Evolutionary conservation across 2,329 filamentous ascomycete genomes (phyloP).

Genomic region (Trichoderma sp.): DNA sequence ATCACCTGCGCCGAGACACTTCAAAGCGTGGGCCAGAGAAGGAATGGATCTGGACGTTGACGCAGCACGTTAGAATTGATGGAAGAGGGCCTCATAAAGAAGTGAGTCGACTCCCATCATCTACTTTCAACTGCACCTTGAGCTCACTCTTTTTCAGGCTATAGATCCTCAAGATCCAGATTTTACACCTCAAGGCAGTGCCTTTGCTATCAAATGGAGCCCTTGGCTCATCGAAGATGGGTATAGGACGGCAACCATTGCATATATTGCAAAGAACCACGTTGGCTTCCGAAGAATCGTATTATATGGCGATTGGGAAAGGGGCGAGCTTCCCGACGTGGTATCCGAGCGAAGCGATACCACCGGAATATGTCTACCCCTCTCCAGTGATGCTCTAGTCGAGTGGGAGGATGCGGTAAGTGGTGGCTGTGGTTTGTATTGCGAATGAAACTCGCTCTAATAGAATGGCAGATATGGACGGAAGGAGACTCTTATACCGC

Average conservation of each 20-base stretch:
- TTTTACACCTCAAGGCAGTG: slow-evolving; percentile 50
- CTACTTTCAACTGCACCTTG: no score
- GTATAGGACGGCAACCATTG: slow-evolving; percentile 47
- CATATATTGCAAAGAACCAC: slow-evolving; percentile 54
- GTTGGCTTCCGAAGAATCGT: slow-evolving; percentile 57
- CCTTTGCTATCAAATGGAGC: slow-evolving; percentile 56
- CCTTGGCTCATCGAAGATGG: slow-evolving; percentile 49
- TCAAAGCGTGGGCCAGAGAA: slow-evolving; percentile 28
- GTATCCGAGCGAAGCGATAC: slow-evolving; percentile 45
- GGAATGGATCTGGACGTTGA: slow-evolving; percentile 51
- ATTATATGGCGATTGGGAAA: slow-evolving; percentile 41
- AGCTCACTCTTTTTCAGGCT: slow-evolving; percentile 28
- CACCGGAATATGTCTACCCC: slow-evolving; percentile 51
- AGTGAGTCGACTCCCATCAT: background rate
- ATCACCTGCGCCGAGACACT: slow-evolving; percentile 33
- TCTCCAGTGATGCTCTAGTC: slow-evolving; percentile 56
- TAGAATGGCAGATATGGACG: slow-evolving; percentile 44
- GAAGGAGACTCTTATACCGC: slow-evolving; percentile 43
- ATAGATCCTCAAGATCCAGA: slow-evolving; percentile 48
- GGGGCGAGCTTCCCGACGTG: slow-evolving; percentile 41
- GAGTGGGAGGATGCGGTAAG: slow-evolving; percentile 57
- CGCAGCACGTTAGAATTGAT: slow-evolving; percentile 53
- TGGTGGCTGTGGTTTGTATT: background rate
- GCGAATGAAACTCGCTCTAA: slow-evolving; percentile 22
- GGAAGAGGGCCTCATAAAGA: slow-evolving; percentile 49